These are phyloP conservation scores for Syzygium jambos DNA, from an alignment of 345 rosid genomes.

Conservation along the genomic window DNA sequence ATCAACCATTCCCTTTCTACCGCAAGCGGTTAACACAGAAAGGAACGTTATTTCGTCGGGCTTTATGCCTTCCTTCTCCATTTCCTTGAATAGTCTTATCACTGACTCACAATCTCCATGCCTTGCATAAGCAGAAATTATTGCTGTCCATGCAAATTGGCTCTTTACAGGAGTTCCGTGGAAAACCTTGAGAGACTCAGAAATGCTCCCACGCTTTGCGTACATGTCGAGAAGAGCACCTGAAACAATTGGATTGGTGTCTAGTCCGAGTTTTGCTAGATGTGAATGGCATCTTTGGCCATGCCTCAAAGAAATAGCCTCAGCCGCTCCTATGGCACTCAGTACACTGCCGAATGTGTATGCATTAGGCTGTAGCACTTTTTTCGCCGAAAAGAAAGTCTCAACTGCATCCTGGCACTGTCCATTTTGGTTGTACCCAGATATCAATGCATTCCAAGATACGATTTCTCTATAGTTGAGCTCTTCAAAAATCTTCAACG, in stretches of 20 bases:
- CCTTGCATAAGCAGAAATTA: slow-evolving; percentile 78
- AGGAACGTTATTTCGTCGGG: slow-evolving; percentile 83
- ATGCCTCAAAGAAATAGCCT: slow-evolving; percentile 61
- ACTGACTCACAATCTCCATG: slow-evolving; percentile 81
- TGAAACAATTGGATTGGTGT: slow-evolving; percentile 51
- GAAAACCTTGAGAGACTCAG: slow-evolving; percentile 59
- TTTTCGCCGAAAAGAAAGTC: slow-evolving; percentile 27
- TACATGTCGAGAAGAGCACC: slow-evolving; percentile 90
- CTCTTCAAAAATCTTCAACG: slow-evolving; percentile 53
- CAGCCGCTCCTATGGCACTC: slow-evolving; percentile 71
- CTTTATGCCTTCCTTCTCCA: slow-evolving; percentile 42
- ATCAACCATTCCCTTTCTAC: slow-evolving; percentile 75
- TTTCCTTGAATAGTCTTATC: slow-evolving; percentile 48
- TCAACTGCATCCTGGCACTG: slow-evolving; percentile 43
- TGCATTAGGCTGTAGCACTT: slow-evolving; percentile 49
- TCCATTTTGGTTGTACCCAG: slow-evolving; percentile 71
- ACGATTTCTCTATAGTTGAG: slow-evolving; percentile 38
- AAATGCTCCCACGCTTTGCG: slow-evolving; percentile 82
- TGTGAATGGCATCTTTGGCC: slow-evolving; percentile 76
- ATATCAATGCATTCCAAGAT: slow-evolving; percentile 82
- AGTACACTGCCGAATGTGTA: slow-evolving; percentile 84
- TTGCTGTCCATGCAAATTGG: slow-evolving; percentile 74
- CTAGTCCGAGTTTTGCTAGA: slow-evolving; percentile 50
- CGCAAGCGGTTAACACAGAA: slow-evolving; percentile 67
- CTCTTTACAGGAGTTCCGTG: slow-evolving; percentile 36